Base-by-base conservation (phyloP, 129 eudicot species). In the Saussurea involucrata region DNA sequence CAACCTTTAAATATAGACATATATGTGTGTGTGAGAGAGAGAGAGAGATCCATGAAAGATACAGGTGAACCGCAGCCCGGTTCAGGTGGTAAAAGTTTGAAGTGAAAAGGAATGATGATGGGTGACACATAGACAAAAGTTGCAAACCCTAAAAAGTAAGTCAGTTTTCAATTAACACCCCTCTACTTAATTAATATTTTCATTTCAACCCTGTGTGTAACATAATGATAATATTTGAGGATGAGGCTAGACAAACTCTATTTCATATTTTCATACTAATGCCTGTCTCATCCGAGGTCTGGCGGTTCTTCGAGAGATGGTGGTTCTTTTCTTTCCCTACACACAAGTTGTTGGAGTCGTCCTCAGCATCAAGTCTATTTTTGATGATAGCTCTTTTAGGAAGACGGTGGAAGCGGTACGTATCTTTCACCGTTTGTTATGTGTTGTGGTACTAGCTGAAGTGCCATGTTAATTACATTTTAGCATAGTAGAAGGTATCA, bases 41-140 rank as follows among this genome's bases (percentile, higher is more conserved):
- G 25, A 46, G 53, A 8, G 49, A 27, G 29, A 80, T 84, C 72
- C 65, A 49, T 76, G 92, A 88, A 86, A 88, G 84, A 58, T 42
- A 87, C 85, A 75, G 73, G 74, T 73, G 88, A 91, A 83, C 94
- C 79, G 77, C 80, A 34, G 82, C 63, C 81, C 61, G 85, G 77
- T 81, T 89, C 69, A 76, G 84, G 85, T 81, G 88, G 83, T 28
- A 27, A 71, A 78, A 61, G 78, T 63, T 72, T 4, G 36, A 71
- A 37, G 67, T 44, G 78, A 80, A 77, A 84, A 79, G 68, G 74
- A 87, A 61, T 78, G 79, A 71, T 76, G 85, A 81, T 83, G 78
- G 66, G 49, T 76, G 84, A 86, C 82, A 78, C 78, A 79, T 32
- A 61, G 32, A 74, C 78, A 15, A 86, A 75, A 70, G 79, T n/a